These are phyloP conservation scores for Acorus calamus DNA, from an alignment of 106 monocot species.

Conservation along the genomic window DNA sequence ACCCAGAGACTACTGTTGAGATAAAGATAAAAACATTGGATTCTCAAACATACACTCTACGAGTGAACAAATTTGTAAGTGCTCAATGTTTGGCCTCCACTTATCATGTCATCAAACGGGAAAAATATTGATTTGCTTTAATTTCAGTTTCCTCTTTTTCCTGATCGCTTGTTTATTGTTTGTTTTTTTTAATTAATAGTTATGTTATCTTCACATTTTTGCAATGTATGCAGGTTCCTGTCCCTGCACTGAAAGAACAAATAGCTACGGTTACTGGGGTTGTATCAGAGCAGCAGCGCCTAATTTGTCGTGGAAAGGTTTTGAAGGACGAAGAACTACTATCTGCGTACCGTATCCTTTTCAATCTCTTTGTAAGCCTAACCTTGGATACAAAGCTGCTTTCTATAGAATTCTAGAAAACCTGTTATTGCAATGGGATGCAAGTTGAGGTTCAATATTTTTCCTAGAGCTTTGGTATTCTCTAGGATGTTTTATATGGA, in stretches of 20 bases:
- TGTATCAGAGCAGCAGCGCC: conserved; percentile 55
- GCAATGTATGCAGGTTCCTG: conserved; percentile 31
- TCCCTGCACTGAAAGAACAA: conserved; percentile 58
- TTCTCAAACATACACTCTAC: conserved; percentile 82
- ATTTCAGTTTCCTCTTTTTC: no score
- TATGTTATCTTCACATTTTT: no score
- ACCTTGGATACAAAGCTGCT: neutral
- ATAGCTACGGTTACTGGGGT: conserved; percentile 67
- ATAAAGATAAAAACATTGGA: conserved; percentile 97
- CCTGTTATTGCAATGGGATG: neutral
- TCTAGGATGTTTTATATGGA: no score
- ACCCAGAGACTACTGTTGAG: conserved; percentile 62
- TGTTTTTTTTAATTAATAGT: no score
- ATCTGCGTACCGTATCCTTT: conserved; percentile 69
- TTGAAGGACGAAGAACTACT: conserved; percentile 66
- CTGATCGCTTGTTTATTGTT: no score
- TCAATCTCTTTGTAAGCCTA: neutral
- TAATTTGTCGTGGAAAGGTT: conserved; percentile 67
- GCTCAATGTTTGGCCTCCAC: no score
- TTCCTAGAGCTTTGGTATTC: neutral
- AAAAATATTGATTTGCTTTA: no score
- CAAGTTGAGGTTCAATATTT: neutral
- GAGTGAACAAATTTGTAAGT: conserved; percentile 87
- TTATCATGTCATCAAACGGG: no score
- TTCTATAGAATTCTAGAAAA: neutral